Evolutionary conservation across 345 rosid species (phyloP).

Genomic region (Syzygium aqueum): DNA sequence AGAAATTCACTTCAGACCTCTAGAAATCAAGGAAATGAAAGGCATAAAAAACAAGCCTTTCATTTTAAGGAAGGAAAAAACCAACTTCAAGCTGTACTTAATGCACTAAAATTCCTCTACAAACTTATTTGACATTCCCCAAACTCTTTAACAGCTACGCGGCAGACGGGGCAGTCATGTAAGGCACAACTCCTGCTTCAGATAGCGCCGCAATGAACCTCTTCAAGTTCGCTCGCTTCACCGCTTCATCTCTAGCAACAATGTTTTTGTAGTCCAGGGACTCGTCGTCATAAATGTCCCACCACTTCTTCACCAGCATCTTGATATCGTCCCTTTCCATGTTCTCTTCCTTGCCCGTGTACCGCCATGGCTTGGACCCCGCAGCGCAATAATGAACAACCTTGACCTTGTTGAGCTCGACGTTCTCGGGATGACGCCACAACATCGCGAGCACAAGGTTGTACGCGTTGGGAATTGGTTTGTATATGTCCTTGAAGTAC

Average conservation of each 20-base stretch:
- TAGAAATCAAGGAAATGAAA: neutral
- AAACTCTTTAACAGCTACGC: neutral
- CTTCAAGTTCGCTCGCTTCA: neutral
- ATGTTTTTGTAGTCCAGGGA: constrained; percentile 28
- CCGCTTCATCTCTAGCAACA: neutral
- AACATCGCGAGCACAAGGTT: constrained; percentile 44
- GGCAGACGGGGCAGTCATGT: neutral
- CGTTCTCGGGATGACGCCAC: constrained; percentile 50
- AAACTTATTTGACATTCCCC: neutral
- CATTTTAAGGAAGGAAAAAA: neutral
- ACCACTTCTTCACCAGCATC: constrained; percentile 34
- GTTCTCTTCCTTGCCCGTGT: constrained; percentile 36
- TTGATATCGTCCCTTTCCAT: constrained; percentile 46
- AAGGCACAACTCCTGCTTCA: neutral
- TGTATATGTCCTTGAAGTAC: constrained; percentile 35
- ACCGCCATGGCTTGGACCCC: constrained; percentile 59
- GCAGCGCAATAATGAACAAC: constrained; percentile 47
- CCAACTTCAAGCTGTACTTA: neutral
- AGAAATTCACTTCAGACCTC: neutral
- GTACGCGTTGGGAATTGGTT: constrained; percentile 21
- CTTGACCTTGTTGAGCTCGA: constrained; percentile 22
- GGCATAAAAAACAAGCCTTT: neutral
- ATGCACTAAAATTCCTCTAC: neutral
- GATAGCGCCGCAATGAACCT: constrained; percentile 14
- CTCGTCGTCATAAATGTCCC: constrained; percentile 38